Conservation (phyloP, 805 yeast genomes). For the Candida endomychidarum region DNA sequence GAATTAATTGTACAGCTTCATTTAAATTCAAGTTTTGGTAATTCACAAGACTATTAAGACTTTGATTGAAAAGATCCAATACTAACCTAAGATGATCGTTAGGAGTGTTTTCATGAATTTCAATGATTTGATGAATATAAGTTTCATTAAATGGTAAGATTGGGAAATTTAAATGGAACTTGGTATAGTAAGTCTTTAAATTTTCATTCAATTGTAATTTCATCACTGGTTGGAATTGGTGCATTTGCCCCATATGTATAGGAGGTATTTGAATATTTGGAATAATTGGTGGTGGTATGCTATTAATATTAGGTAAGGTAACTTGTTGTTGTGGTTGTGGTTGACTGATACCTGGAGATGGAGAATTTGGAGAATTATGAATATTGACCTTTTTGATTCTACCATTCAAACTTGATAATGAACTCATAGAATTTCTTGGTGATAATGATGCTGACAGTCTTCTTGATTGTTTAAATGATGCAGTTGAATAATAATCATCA, state of each 20-base stretch:
- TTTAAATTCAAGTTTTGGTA: slow-evolving; percentile 32
- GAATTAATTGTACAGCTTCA: slow-evolving; percentile 35
- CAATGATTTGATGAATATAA: slow-evolving; percentile 17
- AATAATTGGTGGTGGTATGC: slow-evolving; percentile 6
- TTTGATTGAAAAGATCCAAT: slow-evolving; percentile 40
- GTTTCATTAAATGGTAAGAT: slow-evolving; percentile 39
- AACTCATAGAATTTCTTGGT: slow-evolving; percentile 34
- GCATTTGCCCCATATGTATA: slow-evolving; percentile 1
- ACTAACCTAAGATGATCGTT: slow-evolving; percentile 29
- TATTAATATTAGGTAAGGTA: background rate
- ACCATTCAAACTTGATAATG: slow-evolving; percentile 32
- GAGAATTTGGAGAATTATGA: background rate
- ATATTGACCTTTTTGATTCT: slow-evolving; percentile 24
- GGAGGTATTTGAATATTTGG: slow-evolving; percentile 12
- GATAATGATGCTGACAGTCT: slow-evolving; percentile 23
- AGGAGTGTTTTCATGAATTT: slow-evolving; percentile 20
- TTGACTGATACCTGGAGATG: slow-evolving; percentile 1
- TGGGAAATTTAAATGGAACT: slow-evolving; percentile 47
- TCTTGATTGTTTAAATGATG: slow-evolving; percentile 19
- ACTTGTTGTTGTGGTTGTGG: slow-evolving; percentile 1
- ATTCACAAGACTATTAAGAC: slow-evolving; percentile 40
- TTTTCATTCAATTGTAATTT: slow-evolving; percentile 17
- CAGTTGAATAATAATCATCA: slow-evolving; percentile 34
- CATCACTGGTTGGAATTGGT: slow-evolving; percentile 3
- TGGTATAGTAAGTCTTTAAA: slow-evolving; percentile 41